Evolutionary conservation across 1,284 basidiomycete species (phyloP).

Genomic region (Trichosporon inkin): DNA sequence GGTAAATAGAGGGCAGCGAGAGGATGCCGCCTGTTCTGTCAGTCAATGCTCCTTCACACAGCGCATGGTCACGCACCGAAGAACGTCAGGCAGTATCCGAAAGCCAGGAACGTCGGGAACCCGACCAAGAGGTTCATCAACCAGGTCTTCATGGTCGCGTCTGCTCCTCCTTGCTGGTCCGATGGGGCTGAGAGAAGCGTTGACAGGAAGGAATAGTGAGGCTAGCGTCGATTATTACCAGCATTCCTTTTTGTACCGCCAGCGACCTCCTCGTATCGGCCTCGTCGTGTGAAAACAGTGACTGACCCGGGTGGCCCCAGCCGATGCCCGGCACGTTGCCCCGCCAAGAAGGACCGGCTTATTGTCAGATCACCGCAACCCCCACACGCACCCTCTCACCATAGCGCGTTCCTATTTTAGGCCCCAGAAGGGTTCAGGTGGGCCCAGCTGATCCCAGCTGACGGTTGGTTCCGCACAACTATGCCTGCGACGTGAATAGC

Average conservation of each 20-base stretch:
- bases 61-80: not conserved
- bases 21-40: constrained; percentile 29
- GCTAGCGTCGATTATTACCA: not conserved
- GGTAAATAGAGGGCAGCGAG: constrained; percentile 28
- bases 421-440: constrained; percentile 2
- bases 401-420: not conserved
- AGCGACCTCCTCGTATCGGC: no score
- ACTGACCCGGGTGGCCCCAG: not conserved
- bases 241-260: not conserved
- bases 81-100: constrained; percentile 29
- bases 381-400: constrained; percentile 1
- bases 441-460: constrained; percentile 4
- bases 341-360: constrained; percentile 3
- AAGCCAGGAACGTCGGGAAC: constrained; percentile 31
- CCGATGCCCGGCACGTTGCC: not conserved
- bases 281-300: not conserved
- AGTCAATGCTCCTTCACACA: constrained; percentile 14
- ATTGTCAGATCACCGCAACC: constrained; percentile 7
- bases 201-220: not conserved
- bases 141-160: constrained; percentile 9
- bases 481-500: no score
- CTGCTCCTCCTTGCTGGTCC: not conserved
- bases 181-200: not conserved
- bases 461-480: no score
- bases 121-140: constrained; percentile 34